A percentile compares a stretch with the other conserved stretches of the same genome.
Conservation (phyloP, 108 stramenopile genomes). For the Nitzschia sp. region DNA sequence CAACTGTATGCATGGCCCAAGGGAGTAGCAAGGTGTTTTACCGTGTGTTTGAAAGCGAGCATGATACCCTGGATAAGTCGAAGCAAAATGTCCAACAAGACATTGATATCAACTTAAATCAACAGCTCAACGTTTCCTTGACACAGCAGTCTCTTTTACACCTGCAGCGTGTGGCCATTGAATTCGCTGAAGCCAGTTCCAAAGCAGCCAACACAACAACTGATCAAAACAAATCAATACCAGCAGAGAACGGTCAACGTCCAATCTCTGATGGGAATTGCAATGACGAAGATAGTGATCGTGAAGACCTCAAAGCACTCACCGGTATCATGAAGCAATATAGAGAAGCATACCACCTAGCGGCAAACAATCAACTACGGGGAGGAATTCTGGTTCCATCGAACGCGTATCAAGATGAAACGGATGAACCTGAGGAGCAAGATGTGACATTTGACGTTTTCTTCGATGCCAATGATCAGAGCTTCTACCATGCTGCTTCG, state of each 20-base stretch:
- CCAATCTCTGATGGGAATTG: neutral
- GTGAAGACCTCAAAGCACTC: conserved; percentile 55
- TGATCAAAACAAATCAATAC: neutral
- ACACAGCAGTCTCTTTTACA: conserved; percentile 27
- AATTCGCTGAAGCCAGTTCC: conserved; percentile 1
- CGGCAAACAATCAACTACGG: conserved; percentile 58
- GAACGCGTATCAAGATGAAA: conserved; percentile 48
- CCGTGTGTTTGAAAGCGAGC: conserved; percentile 32
- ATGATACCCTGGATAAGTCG: neutral
- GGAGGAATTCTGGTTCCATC: conserved; percentile 71
- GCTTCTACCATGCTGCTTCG: conserved; percentile 57
- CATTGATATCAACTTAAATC: conserved; percentile 41
- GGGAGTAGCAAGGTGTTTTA: conserved; percentile 41
- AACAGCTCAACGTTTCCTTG: conserved; percentile 39
- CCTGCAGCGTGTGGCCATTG: conserved; percentile 17
- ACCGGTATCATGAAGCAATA: conserved; percentile 77
- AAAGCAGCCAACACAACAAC: conserved; percentile 2
- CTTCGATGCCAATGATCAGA: conserved; percentile 82
- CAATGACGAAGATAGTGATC: conserved; percentile 26
- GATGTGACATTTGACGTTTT: conserved; percentile 73
- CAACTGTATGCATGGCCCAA: conserved; percentile 23
- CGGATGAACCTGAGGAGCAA: conserved; percentile 24
- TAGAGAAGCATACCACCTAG: conserved; percentile 62
- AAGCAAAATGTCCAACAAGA: conserved; percentile 27
- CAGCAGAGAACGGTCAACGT: neutral